Evolutionary conservation across 192 early-diverging fungal genomes (phyloP).

Genomic region (Coemansia sp.): DNA sequence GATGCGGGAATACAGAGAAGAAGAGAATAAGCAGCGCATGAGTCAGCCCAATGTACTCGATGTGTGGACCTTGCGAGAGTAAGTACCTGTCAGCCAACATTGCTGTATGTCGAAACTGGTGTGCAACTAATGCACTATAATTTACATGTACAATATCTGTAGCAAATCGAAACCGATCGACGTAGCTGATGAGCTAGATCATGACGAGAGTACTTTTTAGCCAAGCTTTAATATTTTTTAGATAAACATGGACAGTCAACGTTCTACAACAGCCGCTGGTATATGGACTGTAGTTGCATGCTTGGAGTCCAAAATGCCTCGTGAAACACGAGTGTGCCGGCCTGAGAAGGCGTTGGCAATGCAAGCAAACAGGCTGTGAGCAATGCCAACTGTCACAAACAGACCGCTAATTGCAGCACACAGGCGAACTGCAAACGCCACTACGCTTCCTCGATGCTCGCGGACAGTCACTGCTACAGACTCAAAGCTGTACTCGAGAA

Average conservation of each 20-base stretch:
- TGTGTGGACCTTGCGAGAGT: constrained; percentile 38
- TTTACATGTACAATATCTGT: neutral
- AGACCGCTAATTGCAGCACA: constrained; percentile 87
- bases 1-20: constrained; percentile 27
- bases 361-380: constrained; percentile 46
- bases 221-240: neutral
- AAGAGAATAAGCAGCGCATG: constrained; percentile 26
- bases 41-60: constrained; percentile 45
- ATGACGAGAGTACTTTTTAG: no score
- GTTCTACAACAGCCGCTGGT: neutral
- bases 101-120: neutral
- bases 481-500: constrained; percentile 92
- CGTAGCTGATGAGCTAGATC: neutral
- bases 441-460: constrained; percentile 62
- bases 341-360: neutral
- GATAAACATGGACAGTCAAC: neutral
- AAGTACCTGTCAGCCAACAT: constrained; percentile 3
- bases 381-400: constrained; percentile 67
- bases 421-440: constrained; percentile 73
- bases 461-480: constrained; percentile 79
- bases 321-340: neutral
- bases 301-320: neutral
- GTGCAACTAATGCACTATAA: neutral
- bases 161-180: neutral
- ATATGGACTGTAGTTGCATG: neutral